These are phyloP conservation scores for Talaromyces funiculosus DNA, from an alignment of 2,329 filamentous ascomycete genomes.

Conservation along the genomic window DNA sequence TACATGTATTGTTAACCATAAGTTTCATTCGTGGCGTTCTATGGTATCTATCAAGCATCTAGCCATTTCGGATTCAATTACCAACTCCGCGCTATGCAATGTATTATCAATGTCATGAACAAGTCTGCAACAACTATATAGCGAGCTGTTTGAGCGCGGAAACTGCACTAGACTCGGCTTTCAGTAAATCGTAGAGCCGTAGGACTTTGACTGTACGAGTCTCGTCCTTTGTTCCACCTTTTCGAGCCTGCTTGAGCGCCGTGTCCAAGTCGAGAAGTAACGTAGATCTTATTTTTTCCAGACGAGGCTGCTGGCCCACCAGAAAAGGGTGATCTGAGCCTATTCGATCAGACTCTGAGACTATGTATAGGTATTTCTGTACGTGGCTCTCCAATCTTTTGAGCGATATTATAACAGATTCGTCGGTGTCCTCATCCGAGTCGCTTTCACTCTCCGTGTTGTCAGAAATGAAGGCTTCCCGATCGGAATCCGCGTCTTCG, in stretches of 20 bases:
- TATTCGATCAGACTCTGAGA: constrained; percentile 46
- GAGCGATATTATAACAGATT: constrained; percentile 30
- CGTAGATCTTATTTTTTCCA: constrained; percentile 56
- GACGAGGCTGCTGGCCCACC: constrained; percentile 49
- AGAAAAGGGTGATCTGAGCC: constrained; percentile 60
- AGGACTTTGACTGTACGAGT: constrained; percentile 50
- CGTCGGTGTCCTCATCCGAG: constrained; percentile 31
- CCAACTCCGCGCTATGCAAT: constrained; percentile 46
- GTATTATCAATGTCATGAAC: neutral
- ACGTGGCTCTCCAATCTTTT: constrained; percentile 51
- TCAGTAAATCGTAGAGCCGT: constrained; percentile 57
- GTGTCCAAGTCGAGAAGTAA: constrained; percentile 60
- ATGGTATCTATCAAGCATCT: constrained; percentile 31
- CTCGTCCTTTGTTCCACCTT: constrained; percentile 29
- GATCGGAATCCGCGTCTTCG: constrained; percentile 29
- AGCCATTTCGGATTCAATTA: constrained; percentile 16
- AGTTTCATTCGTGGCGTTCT: constrained; percentile 38
- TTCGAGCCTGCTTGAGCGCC: constrained; percentile 54
- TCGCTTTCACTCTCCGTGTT: constrained; percentile 17
- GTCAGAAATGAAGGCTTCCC: constrained; percentile 32
- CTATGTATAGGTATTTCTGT: constrained; percentile 54
- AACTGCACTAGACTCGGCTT: constrained; percentile 54
- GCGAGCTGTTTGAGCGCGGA: constrained; percentile 48
- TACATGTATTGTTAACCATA: constrained; percentile 36
- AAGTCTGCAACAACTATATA: constrained; percentile 20